These are phyloP conservation scores for Pachysandra terminalis DNA, from an alignment of 164 flowering plant species.

Conservation along the genomic window DNA sequence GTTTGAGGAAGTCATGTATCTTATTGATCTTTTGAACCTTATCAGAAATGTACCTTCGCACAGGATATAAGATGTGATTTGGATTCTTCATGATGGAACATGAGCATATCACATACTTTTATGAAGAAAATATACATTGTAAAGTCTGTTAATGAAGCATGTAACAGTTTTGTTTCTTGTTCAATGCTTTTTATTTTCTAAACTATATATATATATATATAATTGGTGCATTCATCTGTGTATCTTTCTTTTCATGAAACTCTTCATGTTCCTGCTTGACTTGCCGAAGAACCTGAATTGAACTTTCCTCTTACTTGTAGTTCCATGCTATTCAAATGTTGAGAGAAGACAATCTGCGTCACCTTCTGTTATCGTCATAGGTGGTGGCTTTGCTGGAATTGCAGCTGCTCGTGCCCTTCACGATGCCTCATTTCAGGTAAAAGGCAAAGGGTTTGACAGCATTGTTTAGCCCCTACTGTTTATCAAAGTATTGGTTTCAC, in stretches of 20 bases:
- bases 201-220: no score
- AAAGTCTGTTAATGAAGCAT: neutral
- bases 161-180: neutral
- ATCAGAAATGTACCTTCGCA: neutral
- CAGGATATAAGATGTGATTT: neutral
- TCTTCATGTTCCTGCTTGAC: neutral
- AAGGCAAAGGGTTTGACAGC: neutral
- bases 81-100: neutral
- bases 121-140: no score
- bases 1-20: neutral
- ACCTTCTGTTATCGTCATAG: slow-evolving; percentile 82
- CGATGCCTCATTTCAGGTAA: slow-evolving; percentile 87
- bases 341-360: slow-evolving; percentile 34
- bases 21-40: no score
- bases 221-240: no score
- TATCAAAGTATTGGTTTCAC: neutral
- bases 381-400: slow-evolving; percentile 83
- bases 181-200: neutral
- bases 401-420: slow-evolving; percentile 88
- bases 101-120: neutral
- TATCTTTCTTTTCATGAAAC: no score
- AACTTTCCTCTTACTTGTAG: slow-evolving; percentile 25
- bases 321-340: slow-evolving; percentile 36
- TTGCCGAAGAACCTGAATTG: neutral
- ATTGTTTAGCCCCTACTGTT: neutral